Conservation (phyloP, 2,329 filamentous ascomycete species). For the Ceratocystis harringtonii region DNA sequence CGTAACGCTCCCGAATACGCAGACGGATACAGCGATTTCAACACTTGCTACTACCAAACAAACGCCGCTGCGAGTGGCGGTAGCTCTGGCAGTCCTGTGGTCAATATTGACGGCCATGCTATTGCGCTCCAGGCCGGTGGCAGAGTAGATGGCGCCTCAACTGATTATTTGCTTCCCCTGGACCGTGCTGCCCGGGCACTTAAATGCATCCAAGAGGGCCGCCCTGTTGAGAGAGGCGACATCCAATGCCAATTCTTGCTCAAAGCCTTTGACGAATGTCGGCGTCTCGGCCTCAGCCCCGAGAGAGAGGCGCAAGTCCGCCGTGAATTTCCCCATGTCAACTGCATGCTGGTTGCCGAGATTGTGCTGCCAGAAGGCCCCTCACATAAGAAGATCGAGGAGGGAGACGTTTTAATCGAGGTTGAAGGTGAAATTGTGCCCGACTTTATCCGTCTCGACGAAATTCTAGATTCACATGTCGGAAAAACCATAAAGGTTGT, state of each 20-base stretch:
- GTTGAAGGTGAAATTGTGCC: conserved; percentile 88
- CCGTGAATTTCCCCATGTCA: conserved; percentile 75
- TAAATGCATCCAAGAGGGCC: conserved; percentile 63
- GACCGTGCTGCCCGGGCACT: conserved; percentile 81
- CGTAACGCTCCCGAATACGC: conserved; percentile 96
- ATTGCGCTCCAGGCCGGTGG: conserved; percentile 90
- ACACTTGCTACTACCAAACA: conserved; percentile 89
- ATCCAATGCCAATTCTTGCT: conserved; percentile 96
- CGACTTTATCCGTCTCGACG: conserved; percentile 81
- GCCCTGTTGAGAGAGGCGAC: conserved; percentile 74
- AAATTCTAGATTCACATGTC: conserved; percentile 79
- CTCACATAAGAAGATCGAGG: conserved; percentile 71
- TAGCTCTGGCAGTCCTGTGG: conserved; percentile 94
- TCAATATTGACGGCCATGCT: conserved; percentile 84
- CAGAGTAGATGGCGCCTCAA: conserved; percentile 83
- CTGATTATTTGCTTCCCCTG: conserved; percentile 90
- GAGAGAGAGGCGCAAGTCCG: conserved; percentile 79
- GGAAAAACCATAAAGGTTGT: conserved; percentile 62
- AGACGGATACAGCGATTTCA: conserved; percentile 97
- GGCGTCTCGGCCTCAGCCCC: conserved; percentile 67
- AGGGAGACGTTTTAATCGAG: conserved; percentile 85
- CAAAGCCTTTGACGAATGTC: conserved; percentile 94
- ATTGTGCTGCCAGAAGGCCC: conserved; percentile 86
- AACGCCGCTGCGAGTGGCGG: conserved; percentile 93
- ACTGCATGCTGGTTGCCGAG: conserved; percentile 92